A percentile compares a stretch with the other conserved stretches of the same genome.
phyloP scores from a whole-genome alignment of 305 asterid species.

The Solanum chacoense region DNA sequence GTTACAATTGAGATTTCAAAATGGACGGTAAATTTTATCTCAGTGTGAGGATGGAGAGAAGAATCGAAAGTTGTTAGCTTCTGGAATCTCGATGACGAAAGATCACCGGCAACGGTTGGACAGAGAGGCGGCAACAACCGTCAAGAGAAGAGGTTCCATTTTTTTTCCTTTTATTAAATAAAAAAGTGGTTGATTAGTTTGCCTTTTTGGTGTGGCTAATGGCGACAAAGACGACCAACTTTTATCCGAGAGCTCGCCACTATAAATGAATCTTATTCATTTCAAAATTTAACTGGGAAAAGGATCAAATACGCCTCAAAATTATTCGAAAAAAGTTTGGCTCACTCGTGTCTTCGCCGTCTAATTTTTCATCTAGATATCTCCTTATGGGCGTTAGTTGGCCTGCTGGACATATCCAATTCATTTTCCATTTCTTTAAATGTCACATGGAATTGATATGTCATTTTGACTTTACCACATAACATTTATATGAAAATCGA shows the following conservation, averaged over 20 bases:
- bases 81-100: background rate
- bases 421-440: too few relatives aligned
- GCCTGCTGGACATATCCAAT: too few relatives aligned
- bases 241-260: background rate
- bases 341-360: too few relatives aligned
- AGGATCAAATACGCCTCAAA: too few relatives aligned
- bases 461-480: too few relatives aligned
- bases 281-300: too few relatives aligned
- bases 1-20: background rate
- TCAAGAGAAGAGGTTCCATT: background rate
- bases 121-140: background rate
- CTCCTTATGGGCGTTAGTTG: too few relatives aligned
- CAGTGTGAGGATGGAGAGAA: background rate
- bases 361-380: too few relatives aligned
- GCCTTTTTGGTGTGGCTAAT: background rate
- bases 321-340: too few relatives aligned
- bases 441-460: too few relatives aligned
- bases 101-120: background rate
- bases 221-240: background rate
- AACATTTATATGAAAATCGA: too few relatives aligned
- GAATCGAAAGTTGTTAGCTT: background rate
- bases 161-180: background rate
- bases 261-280: background rate
- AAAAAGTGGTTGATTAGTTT: background rate
- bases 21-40: background rate